phyloP scores from a whole-genome alignment of 169 alveolate species.

The Eimeria brunetti region DNA sequence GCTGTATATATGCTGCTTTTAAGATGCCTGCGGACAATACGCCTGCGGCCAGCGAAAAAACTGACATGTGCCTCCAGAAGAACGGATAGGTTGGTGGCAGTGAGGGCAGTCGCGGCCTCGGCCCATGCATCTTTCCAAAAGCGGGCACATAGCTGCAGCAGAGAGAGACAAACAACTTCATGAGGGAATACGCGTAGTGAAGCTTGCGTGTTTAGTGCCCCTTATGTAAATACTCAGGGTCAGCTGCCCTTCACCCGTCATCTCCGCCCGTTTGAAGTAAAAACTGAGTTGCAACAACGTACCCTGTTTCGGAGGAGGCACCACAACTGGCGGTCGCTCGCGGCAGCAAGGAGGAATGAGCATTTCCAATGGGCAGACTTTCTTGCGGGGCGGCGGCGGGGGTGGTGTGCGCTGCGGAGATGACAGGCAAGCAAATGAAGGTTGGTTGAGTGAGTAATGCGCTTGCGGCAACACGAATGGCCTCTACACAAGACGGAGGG shows the following conservation, averaged over 20 bases:
- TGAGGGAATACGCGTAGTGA: neutral
- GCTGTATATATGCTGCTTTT: neutral
- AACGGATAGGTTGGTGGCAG: slow-evolving; percentile 64
- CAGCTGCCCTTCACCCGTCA: neutral
- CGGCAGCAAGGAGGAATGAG: slow-evolving; percentile 73
- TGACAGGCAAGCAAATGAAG: neutral
- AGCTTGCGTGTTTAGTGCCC: neutral
- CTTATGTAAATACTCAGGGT: neutral
- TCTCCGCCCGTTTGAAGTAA: neutral
- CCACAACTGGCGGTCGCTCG: slow-evolving; percentile 41
- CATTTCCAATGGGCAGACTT: slow-evolving; percentile 53
- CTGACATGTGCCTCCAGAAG: slow-evolving; percentile 62
- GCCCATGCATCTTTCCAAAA: slow-evolving; percentile 66
- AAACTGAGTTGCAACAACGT: neutral
- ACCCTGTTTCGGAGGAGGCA: slow-evolving; percentile 62
- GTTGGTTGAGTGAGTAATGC: neutral
- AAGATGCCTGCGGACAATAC: neutral
- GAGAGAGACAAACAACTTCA: neutral
- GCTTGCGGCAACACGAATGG: neutral
- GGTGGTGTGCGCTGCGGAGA: slow-evolving; percentile 60
- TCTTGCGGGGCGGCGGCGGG: slow-evolving; percentile 32
- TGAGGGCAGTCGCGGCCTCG: slow-evolving; percentile 67
- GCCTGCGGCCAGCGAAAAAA: neutral
- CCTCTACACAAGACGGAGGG: neutral
- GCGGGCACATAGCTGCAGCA: slow-evolving; percentile 71